Evolutionary conservation across 352 stramenopile genomes (phyloP), one percentile per base, ranked within the genome.

Genomic region (Elongisporangium senticosum): DNA sequence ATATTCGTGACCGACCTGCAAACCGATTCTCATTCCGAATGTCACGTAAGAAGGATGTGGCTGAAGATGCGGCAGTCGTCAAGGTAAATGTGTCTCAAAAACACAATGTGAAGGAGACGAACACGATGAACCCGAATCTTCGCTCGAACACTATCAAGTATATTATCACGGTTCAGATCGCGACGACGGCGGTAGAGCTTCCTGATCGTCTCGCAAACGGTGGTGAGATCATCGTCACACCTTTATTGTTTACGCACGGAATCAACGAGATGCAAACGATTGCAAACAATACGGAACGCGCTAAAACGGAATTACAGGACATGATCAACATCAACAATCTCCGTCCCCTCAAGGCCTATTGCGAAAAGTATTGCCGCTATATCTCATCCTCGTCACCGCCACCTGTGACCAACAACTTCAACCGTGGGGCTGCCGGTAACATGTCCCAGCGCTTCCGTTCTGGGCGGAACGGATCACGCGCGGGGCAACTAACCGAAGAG

Each of bases 211-310:
- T 95, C 6, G 79, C 82, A 17, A 58, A 58, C 3, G 82, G 83
- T 40, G 86, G 86, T 4, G 80, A 93, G 67, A 91, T 95, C 62
- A 68, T 80, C 14, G 82, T 95, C 43, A 93, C 80, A n/a, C 83
- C 86, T 1, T 55, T 93, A 20, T 58, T 95, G n/a, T 93, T 95
- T 59, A 94, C 86, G 6, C 86, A 98, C 55, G 92, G 93, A 33
- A 97, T 98, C 66, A 98, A 98, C 65, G 93, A 98, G 68, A 97
- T 96, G 86, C 90, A 97, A 74, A 97, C 90, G 14, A 90, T 98
- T 50, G 89, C 89, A 2, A 98, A 98, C 69, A 89, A 95, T 62
- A 95, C 87, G 6, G 85, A 94, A 43, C 81, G 84, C 26, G 80
- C 81, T 22, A 94, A 96, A 71, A 96, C 86, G 6, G 85, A 94